These are phyloP conservation scores for Boeremia exigua DNA, from an alignment of 2,329 filamentous ascomycete genomes.

Conservation along the genomic window DNA sequence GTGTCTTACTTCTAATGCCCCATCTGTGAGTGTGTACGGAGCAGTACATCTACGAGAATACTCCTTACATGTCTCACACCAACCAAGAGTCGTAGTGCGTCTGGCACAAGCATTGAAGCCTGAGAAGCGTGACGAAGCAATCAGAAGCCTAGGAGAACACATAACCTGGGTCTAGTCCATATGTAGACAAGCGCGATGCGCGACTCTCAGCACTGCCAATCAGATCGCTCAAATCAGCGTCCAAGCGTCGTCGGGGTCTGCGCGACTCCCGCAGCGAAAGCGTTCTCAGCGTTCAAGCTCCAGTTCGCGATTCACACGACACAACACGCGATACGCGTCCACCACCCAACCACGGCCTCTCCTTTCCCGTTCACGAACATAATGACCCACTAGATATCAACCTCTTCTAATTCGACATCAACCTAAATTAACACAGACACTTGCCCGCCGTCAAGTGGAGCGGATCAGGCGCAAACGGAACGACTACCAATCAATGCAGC, in stretches of 20 bases:
- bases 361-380: slow-evolving; percentile 37
- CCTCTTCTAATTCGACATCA: slow-evolving; percentile 32
- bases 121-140: slow-evolving; percentile 3
- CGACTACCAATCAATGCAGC: slow-evolving; percentile 35
- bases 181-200: not conserved
- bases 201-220: not conserved
- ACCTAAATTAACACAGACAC: slow-evolving; percentile 24
- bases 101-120: not conserved
- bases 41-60: too few species aligned
- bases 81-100: too few species aligned
- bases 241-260: slow-evolving; percentile 6
- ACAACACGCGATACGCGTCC: slow-evolving; percentile 41
- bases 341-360: slow-evolving; percentile 30
- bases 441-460: slow-evolving; percentile 11
- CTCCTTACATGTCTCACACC: too few species aligned
- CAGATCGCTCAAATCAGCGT: not conserved
- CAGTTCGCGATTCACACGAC: slow-evolving; percentile 36
- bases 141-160: slow-evolving; percentile 1
- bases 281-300: slow-evolving; percentile 23
- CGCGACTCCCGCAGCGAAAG: slow-evolving; percentile 14
- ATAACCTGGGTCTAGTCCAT: not conserved
- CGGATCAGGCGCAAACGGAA: slow-evolving; percentile 23
- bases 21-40: too few species aligned
- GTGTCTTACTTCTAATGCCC: too few species aligned
- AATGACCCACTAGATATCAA: slow-evolving; percentile 32